phyloP scores from a whole-genome alignment of 2,329 filamentous ascomycete genomes.

The Colletotrichum melonis region DNA sequence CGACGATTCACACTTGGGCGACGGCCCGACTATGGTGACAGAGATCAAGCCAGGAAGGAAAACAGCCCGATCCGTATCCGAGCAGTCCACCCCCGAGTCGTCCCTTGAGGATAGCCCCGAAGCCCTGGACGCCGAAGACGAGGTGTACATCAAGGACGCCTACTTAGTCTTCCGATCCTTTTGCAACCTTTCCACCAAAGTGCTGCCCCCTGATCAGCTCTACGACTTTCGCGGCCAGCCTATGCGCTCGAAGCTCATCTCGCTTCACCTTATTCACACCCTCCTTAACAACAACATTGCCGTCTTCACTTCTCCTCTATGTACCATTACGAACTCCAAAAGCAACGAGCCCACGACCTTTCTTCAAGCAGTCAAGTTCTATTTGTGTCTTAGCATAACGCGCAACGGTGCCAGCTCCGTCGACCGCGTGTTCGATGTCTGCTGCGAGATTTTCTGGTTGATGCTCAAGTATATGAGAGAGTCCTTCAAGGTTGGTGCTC shows the following conservation, averaged over 20 bases:
- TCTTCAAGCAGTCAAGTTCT: conserved; percentile 95
- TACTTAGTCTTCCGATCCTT: conserved; percentile 98
- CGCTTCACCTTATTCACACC: conserved; percentile 94
- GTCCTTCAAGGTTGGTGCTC: conserved; percentile 80
- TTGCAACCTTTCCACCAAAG: conserved; percentile 96
- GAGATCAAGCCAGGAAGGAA: conserved; percentile 63
- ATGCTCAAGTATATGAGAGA: conserved; percentile 95
- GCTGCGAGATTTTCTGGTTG: conserved; percentile 97
- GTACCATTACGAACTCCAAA: conserved; percentile 92
- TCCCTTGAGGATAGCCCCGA: conserved; percentile 68
- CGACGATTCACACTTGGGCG: conserved; percentile 74
- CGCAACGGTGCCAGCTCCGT: conserved; percentile 95
- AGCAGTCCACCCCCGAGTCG: conserved; percentile 66
- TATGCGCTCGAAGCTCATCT: conserved; percentile 97
- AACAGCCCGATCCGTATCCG: conserved; percentile 60
- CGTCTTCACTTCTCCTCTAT: conserved; percentile 91
- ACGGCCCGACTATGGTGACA: conserved; percentile 75
- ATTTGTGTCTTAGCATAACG: conserved; percentile 93
- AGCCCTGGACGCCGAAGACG: conserved; percentile 79
- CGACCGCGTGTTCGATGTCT: conserved; percentile 92
- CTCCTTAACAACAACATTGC: conserved; percentile 93
- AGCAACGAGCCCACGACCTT: conserved; percentile 90
- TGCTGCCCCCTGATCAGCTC: conserved; percentile 88
- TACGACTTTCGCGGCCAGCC: conserved; percentile 93
- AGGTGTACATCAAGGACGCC: conserved; percentile 96